Percentiles rank a stretch among this genome's conserved stretches.
Evolutionary conservation across 169 alveolate species (phyloP).

Genomic region (Plasmodium vinckei): DNA sequence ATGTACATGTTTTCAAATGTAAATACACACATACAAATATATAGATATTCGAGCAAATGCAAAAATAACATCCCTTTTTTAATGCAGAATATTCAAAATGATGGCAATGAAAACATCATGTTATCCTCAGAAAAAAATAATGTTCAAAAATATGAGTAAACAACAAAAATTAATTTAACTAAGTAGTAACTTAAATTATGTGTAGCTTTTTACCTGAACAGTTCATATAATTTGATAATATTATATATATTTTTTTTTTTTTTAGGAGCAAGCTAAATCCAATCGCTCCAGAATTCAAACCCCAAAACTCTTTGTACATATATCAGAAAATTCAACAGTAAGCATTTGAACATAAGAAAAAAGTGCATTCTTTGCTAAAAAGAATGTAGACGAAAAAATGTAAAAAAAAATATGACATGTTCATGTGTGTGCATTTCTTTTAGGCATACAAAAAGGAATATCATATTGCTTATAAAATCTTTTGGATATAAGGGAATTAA

Average conservation of each 20-base stretch:
- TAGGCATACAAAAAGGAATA: constrained; percentile 45
- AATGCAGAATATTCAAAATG: constrained; percentile 6
- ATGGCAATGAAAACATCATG: not conserved
- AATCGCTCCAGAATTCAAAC: constrained; percentile 67
- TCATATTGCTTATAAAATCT: constrained; percentile 35
- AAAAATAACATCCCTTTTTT: constrained; percentile 2
- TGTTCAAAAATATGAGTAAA: constrained; percentile 45
- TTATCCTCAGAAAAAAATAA: constrained; percentile 24
- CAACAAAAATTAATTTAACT: no score
- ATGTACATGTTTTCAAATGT: not conserved
- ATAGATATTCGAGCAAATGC: not conserved
- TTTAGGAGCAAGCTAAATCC: constrained; percentile 70
- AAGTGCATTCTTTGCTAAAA: not conserved
- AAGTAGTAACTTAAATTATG: no score
- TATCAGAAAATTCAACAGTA: constrained; percentile 64
- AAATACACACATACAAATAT: not conserved
- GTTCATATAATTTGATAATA: no score
- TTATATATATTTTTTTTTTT: not conserved
- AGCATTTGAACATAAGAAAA: not conserved
- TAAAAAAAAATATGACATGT: not conserved
- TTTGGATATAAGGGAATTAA: constrained; percentile 64
- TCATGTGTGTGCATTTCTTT: not conserved
- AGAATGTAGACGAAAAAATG: not conserved
- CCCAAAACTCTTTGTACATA: constrained; percentile 50
- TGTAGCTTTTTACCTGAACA: no score